These are phyloP conservation scores for Triticum monococcum DNA, from an alignment of 176 grass and related monocot species.

Conservation along the genomic window DNA sequence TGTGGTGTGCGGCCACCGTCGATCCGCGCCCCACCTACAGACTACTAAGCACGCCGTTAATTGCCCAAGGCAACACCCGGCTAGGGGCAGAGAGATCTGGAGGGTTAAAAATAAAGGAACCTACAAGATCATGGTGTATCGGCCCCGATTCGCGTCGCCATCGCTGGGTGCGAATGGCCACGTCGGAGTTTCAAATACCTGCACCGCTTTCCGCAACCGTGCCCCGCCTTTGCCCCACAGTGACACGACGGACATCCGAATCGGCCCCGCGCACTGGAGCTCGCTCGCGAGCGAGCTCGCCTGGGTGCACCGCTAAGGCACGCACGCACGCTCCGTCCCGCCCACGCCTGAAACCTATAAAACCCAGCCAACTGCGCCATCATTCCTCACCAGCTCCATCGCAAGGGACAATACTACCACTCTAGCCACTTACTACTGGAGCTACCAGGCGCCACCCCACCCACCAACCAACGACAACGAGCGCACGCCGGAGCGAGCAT, in stretches of 20 bases:
- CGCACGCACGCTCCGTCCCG: not conserved
- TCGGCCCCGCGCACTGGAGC: not conserved
- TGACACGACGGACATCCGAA: conserved; percentile 26
- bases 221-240: conserved; percentile 29
- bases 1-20: not conserved
- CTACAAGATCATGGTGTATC: too few species aligned
- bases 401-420: not conserved
- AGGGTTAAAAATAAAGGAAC: too few species aligned
- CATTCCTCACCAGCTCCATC: conserved; percentile 5
- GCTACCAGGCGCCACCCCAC: not conserved
- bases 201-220: conserved; percentile 3
- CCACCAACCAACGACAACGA: not conserved
- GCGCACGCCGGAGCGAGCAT: not conserved
- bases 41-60: not conserved
- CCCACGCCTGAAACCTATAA: conserved; percentile 25
- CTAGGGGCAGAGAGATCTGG: not conserved
- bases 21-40: not conserved
- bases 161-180: conserved; percentile 33
- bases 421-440: not conserved
- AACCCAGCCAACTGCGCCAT: not conserved
- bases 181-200: conserved; percentile 44
- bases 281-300: not conserved
- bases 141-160: not conserved
- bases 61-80: not conserved
- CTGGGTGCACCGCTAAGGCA: conserved; percentile 2